Evolutionary conservation across 805 yeast species (phyloP).

Genomic region (Teunomyces kruisii): DNA sequence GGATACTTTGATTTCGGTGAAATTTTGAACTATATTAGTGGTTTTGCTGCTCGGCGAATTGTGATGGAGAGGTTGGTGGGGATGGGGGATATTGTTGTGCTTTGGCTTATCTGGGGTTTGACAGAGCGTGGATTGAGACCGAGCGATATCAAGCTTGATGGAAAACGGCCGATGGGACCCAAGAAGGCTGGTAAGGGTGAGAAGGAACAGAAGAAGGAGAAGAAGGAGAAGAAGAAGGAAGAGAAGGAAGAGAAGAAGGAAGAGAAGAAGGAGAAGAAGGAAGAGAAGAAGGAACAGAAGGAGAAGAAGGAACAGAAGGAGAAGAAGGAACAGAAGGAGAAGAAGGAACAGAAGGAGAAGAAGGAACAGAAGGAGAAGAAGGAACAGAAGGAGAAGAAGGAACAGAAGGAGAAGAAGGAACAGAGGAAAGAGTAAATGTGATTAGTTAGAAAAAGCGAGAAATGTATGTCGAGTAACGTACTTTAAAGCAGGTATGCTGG

Average conservation of each 20-base stretch:
- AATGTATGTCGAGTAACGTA: too few species aligned
- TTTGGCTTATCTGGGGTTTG: slow-evolving; percentile 12
- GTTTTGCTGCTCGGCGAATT: neutral
- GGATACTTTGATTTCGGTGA: slow-evolving; percentile 12
- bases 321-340: too few species aligned
- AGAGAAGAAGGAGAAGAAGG: neutral
- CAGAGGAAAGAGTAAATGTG: too few species aligned
- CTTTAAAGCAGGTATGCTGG: too few species aligned
- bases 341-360: neutral
- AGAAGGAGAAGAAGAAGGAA: neutral
- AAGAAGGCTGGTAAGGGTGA: too few species aligned
- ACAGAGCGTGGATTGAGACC: slow-evolving; percentile 1
- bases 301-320: too few species aligned
- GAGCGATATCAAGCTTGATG: neutral
- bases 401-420: too few species aligned
- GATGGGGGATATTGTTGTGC: slow-evolving; percentile 7
- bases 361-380: too few species aligned
- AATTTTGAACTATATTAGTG: slow-evolving; percentile 4
- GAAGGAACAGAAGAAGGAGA: neutral
- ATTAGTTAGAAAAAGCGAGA: too few species aligned
- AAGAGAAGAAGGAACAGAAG: too few species aligned
- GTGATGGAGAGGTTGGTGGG: neutral
- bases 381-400: neutral
- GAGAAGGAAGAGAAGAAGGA: neutral
- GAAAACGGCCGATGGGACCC: neutral